A percentile compares a stretch with the other conserved stretches of the same genome.
Conservation (phyloP, 2,329 filamentous ascomycete species). For the Aspergillus terreus region DNA sequence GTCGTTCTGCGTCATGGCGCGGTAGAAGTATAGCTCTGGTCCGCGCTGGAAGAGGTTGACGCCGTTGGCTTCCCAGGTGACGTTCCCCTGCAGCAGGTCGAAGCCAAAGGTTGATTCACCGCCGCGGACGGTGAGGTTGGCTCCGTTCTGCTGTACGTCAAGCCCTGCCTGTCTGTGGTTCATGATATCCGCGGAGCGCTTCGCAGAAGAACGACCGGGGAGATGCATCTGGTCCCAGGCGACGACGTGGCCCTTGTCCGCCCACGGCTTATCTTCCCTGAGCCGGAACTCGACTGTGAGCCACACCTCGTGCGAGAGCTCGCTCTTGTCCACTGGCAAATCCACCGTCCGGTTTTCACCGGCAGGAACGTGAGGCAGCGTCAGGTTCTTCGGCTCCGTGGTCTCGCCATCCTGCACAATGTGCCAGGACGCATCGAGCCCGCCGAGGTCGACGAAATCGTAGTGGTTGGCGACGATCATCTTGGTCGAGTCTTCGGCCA, state of each 20-base stretch:
- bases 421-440: constrained; percentile 33
- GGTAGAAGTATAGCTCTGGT: constrained; percentile 51
- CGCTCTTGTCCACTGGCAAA: not conserved
- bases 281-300: constrained; percentile 47
- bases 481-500: constrained; percentile 36
- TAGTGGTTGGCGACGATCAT: constrained; percentile 45
- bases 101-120: not conserved
- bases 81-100: not conserved
- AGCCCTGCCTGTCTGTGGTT: not conserved
- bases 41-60: constrained; percentile 7
- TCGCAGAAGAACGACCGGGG: not conserved
- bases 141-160: not conserved
- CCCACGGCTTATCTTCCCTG: constrained; percentile 48
- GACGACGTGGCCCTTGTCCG: constrained; percentile 51
- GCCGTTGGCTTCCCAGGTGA: constrained; percentile 1
- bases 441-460: constrained; percentile 46
- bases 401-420: constrained; percentile 29
- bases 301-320: constrained; percentile 21
- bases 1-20: constrained; percentile 65
- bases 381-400: constrained; percentile 39
- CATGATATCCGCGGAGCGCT: not conserved
- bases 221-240: constrained; percentile 48
- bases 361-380: constrained; percentile 18
- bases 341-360: constrained; percentile 31
- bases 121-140: not conserved